phyloP scores from a whole-genome alignment of 352 stramenopile genomes.

The Pythium myriotylum region DNA sequence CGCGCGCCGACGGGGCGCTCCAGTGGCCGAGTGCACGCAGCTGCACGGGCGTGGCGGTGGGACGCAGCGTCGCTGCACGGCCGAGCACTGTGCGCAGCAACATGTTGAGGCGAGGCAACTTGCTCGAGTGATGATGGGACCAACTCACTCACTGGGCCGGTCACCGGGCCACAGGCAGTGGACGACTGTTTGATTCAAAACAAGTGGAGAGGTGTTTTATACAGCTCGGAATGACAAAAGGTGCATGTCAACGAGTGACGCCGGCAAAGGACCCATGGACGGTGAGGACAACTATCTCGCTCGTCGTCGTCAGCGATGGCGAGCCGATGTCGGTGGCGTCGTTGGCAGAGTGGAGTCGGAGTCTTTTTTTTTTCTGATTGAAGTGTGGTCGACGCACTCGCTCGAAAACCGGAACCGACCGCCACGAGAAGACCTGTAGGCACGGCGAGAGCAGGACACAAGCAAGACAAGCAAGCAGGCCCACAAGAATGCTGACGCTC shows the following conservation, averaged over 20 bases:
- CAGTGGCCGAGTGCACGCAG: not conserved
- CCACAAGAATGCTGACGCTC: constrained; percentile 7
- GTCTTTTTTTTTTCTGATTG: not conserved
- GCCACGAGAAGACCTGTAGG: not conserved
- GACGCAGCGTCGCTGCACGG: constrained; percentile 2
- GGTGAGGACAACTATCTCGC: too few relatives aligned
- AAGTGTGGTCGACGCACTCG: not conserved
- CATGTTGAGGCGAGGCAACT: constrained; percentile 6
- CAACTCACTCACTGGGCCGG: not conserved
- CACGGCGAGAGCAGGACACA: not conserved
- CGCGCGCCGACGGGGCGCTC: constrained; percentile 8
- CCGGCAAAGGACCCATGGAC: too few relatives aligned
- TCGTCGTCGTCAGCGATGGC: too few relatives aligned
- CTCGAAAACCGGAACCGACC: too few relatives aligned
- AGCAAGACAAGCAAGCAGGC: constrained; percentile 4
- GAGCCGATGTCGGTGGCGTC: too few relatives aligned
- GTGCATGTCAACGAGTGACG: not conserved
- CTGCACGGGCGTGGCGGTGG: not conserved
- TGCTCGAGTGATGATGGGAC: constrained; percentile 4
- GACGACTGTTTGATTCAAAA: constrained; percentile 24
- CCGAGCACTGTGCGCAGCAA: constrained; percentile 11
- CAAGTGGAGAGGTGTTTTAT: constrained; percentile 14
- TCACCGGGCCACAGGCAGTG: not conserved
- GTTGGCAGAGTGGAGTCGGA: not conserved
- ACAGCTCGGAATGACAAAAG: constrained; percentile 2